Base-by-base conservation (phyloP, 2,329 filamentous ascomycete genomes). In the Monosporascus cannonballus region DNA sequence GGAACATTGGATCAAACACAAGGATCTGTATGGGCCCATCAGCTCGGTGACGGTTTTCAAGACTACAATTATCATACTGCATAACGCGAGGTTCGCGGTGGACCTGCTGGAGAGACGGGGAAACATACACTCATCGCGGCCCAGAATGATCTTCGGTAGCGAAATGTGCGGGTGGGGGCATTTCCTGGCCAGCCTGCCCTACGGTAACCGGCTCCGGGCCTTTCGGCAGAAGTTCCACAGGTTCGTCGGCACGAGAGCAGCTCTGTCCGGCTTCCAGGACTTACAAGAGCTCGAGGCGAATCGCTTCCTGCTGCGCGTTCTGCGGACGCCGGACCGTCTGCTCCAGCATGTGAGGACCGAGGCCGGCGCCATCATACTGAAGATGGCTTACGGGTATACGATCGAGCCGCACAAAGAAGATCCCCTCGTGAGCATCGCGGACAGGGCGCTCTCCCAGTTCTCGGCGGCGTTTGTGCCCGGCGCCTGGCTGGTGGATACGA, bases 21-120 rank as follows among this genome's bases (percentile, higher is more conserved):
- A 71, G 50, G 66, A 72, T 6, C 44, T 58, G 0, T 72, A 74
- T 41, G 71, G 71, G 0, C 63, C 64, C 0, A 64, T 72, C 6
- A 71, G 71, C 52, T 74, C 71, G 4, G 54, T 77, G 4, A 75
- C 66, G 0, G 63, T 70, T 15, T 55, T 76, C 1, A 73, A 73
- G 1, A 65, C 65, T 34, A 72, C 71, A 1, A 58, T 76, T 6
- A 59, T 77, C 30, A 56, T 76, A 2, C 51, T 76, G 1, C 69
- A 76, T 51, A 69, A 71, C 50, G 54, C 61, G 36, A 57, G 68
- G 5, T 58, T 69, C 3, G 67, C 69, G 1, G 54, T 65, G 2
- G 69, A 74, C 5, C 59, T 76, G 2, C 53, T 76, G 17, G 69
- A 67, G 11, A 70, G 69, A 54, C 62, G 47, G 4, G 67, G 68